Conservation (phyloP, 768 basidiomycete genomes). For the Strobilomyces dryophilus region DNA sequence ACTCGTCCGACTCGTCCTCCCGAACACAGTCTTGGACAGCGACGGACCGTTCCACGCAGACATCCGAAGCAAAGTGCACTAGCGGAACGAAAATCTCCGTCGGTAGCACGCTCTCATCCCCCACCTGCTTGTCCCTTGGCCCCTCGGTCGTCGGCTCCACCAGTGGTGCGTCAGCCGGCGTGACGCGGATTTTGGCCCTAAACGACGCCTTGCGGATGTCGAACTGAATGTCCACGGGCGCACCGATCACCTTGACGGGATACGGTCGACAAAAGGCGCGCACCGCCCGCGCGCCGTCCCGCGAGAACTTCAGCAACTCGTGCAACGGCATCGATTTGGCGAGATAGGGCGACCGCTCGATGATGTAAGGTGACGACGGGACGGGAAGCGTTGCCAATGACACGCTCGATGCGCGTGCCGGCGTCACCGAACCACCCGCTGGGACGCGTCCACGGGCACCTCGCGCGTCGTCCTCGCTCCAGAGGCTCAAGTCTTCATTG, state of each 20-base stretch:
- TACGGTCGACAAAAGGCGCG: constrained; percentile 84
- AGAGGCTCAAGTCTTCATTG: constrained; percentile 89
- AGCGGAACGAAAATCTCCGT: constrained; percentile 92
- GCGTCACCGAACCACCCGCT: constrained; percentile 1
- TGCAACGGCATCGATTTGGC: background rate
- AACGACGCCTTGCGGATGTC: constrained; percentile 70
- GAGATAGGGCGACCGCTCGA: background rate
- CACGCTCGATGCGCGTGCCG: constrained; percentile 15
- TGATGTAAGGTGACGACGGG: constrained; percentile 15
- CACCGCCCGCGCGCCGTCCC: constrained; percentile 81
- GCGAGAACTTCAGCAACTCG: constrained; percentile 56
- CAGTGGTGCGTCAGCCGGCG: constrained; percentile 47
- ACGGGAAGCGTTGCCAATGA: constrained; percentile 20
- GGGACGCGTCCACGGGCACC: background rate
- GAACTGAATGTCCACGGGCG: constrained; percentile 62
- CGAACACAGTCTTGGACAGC: constrained; percentile 1
- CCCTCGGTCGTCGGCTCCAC: background rate
- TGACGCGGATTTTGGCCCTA: constrained; percentile 62
- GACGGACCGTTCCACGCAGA: constrained; percentile 22
- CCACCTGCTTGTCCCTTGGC: constrained; percentile 9
- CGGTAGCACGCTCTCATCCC: constrained; percentile 37
- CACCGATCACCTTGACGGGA: constrained; percentile 72
- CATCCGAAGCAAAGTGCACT: constrained; percentile 73
- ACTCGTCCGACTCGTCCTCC: background rate
- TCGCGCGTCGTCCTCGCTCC: constrained; percentile 69